Evolutionary conservation across 1,284 basidiomycete species (phyloP).

Genomic region (Microstroma glucosiphilum): DNA sequence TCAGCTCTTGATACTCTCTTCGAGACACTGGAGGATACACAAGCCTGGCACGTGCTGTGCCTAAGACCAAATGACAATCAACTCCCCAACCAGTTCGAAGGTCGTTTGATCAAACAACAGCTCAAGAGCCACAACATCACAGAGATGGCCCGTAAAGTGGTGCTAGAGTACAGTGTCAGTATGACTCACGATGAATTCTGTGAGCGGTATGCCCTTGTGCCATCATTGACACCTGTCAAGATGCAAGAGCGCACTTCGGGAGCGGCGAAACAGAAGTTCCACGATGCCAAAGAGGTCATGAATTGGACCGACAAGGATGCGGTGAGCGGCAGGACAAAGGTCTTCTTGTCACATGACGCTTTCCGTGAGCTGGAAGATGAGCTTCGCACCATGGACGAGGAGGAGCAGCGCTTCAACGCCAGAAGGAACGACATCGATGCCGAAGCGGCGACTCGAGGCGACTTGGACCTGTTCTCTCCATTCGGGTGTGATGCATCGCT

Average conservation of each 20-base stretch:
- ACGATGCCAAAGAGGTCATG: slow-evolving; percentile 59
- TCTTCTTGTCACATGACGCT: slow-evolving; percentile 78
- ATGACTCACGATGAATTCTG: slow-evolving; percentile 84
- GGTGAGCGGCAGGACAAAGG: slow-evolving; percentile 69
- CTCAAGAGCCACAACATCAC: slow-evolving; percentile 73
- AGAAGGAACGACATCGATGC: slow-evolving; percentile 63
- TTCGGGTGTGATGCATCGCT: slow-evolving; percentile 25
- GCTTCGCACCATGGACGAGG: slow-evolving; percentile 62
- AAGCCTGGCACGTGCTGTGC: slow-evolving; percentile 87
- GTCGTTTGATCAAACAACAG: slow-evolving; percentile 82
- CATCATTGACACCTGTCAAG: slow-evolving; percentile 30
- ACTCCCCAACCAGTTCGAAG: slow-evolving; percentile 86
- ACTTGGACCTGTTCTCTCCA: slow-evolving; percentile 60
- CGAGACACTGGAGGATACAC: slow-evolving; percentile 80
- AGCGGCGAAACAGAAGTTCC: slow-evolving; percentile 51
- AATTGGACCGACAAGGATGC: slow-evolving; percentile 66
- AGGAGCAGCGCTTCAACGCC: slow-evolving; percentile 55
- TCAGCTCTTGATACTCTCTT: slow-evolving; percentile 76
- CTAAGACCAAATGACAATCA: slow-evolving; percentile 91
- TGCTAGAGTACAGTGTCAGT: slow-evolving; percentile 57
- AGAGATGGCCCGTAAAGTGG: slow-evolving; percentile 58
- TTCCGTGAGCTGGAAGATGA: slow-evolving; percentile 88
- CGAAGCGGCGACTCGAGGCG: slow-evolving; percentile 58
- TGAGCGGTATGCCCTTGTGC: slow-evolving; percentile 56
- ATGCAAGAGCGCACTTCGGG: slow-evolving; percentile 57